phyloP scores from a whole-genome alignment of 2,329 filamentous ascomycete species.

The Penicillium sp. region DNA sequence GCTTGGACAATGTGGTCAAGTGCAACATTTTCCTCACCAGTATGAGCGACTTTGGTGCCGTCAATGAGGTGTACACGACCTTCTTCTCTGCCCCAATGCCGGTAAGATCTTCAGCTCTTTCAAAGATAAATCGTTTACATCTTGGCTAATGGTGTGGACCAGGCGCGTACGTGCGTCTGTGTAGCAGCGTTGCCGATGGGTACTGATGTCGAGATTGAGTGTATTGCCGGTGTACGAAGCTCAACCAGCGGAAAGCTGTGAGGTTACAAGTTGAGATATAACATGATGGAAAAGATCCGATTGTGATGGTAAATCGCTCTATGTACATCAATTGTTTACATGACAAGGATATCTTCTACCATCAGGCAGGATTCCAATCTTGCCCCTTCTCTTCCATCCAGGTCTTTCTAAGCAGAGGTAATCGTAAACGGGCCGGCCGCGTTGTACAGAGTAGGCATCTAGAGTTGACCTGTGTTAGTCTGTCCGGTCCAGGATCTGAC shows the following conservation, averaged over 20 bases:
- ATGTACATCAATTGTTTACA: neutral
- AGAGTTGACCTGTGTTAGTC: neutral
- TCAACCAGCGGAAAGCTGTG: constrained; percentile 1
- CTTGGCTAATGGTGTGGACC: neutral
- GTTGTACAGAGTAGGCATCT: constrained; percentile 37
- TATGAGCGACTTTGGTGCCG: constrained; percentile 68
- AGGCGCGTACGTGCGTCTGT: constrained; percentile 52
- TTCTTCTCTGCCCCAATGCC: constrained; percentile 34
- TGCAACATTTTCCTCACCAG: constrained; percentile 67
- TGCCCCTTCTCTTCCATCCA: neutral
- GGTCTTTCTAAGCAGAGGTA: constrained; percentile 15
- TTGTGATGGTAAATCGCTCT: no score
- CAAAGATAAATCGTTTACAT: neutral
- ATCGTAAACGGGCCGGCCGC: constrained; percentile 35
- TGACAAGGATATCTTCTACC: neutral
- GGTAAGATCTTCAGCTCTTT: constrained; percentile 22
- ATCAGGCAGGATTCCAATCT: neutral
- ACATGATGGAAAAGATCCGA: neutral
- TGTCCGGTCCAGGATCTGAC: neutral
- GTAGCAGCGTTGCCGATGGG: constrained; percentile 56
- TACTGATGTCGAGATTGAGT: constrained; percentile 60
- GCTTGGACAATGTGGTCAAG: constrained; percentile 64
- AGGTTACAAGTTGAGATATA: neutral
- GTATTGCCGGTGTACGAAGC: constrained; percentile 22
- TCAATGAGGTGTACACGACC: constrained; percentile 74